Conservation (phyloP, 176 grass and related monocot species). For the Eragrostis curvula region DNA sequence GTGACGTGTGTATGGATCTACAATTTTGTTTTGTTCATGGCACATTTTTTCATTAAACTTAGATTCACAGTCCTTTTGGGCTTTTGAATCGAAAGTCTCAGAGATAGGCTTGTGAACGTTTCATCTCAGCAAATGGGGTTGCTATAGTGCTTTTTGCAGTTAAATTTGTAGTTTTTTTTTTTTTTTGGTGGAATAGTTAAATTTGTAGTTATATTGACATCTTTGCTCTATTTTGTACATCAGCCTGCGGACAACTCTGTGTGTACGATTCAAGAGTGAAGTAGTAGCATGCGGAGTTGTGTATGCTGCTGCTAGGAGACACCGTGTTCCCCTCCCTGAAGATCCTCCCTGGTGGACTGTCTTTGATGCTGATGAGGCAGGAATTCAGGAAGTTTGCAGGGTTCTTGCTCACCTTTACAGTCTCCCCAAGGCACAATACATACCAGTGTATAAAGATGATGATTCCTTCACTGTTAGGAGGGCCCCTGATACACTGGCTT, state of each 20-base stretch:
- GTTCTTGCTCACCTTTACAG: slow-evolving; percentile 89
- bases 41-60: no score
- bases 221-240: slow-evolving; percentile 15
- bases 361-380: slow-evolving; percentile 81
- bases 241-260: slow-evolving; percentile 87
- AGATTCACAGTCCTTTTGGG: not conserved
- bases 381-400: slow-evolving; percentile 84
- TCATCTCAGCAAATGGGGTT: not conserved
- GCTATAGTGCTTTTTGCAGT: slow-evolving; percentile 6
- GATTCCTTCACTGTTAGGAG: slow-evolving; percentile 76
- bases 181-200: no score
- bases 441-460: slow-evolving; percentile 85
- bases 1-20: no score
- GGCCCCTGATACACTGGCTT: slow-evolving; percentile 47
- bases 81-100: not conserved
- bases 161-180: slow-evolving; percentile 15
- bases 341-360: slow-evolving; percentile 89
- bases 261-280: slow-evolving; percentile 96
- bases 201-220: slow-evolving; percentile 26
- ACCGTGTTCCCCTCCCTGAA: slow-evolving; percentile 77
- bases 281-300: slow-evolving; percentile 98
- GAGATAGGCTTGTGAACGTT: no score
- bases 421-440: slow-evolving; percentile 79
- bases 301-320: slow-evolving; percentile 87
- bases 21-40: no score